Conservation (phyloP, 768 basidiomycete species). For the Russula earlei region DNA sequence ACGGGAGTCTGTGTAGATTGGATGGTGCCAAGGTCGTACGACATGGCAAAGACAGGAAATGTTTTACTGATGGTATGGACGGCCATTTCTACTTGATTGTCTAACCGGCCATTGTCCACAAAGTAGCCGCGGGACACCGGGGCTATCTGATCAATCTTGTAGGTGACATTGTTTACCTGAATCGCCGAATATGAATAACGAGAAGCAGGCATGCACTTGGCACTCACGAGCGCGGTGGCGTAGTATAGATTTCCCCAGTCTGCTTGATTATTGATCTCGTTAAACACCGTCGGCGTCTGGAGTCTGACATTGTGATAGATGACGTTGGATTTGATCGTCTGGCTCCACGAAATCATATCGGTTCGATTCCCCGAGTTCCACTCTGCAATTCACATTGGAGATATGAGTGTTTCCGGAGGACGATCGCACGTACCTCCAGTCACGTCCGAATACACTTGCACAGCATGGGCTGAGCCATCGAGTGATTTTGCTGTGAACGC, state of each 20-base stretch:
- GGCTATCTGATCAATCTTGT: conserved; percentile 14
- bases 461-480: conserved; percentile 28
- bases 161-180: conserved; percentile 12
- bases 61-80: conserved; percentile 14
- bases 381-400: conserved; percentile 3
- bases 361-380: conserved; percentile 21
- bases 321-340: background rate
- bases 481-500: conserved; percentile 25
- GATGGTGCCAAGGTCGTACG: conserved; percentile 24
- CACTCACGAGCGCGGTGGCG: conserved; percentile 12
- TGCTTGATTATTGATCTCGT: conserved; percentile 17
- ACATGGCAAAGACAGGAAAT: conserved; percentile 23
- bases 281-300: background rate
- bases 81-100: conserved; percentile 2
- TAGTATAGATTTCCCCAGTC: conserved; percentile 20
- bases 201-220: background rate
- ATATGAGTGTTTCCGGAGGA: background rate
- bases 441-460: conserved; percentile 34
- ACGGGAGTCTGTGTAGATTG: conserved; percentile 16
- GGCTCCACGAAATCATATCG: conserved; percentile 3
- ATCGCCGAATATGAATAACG: background rate
- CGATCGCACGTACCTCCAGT: conserved; percentile 26
- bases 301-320: conserved; percentile 16
- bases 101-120: conserved; percentile 11
- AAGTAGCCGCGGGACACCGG: conserved; percentile 18